Evolutionary conservation across 2,329 filamentous ascomycete species (phyloP).

Genomic region (Zarea fungicola): DNA sequence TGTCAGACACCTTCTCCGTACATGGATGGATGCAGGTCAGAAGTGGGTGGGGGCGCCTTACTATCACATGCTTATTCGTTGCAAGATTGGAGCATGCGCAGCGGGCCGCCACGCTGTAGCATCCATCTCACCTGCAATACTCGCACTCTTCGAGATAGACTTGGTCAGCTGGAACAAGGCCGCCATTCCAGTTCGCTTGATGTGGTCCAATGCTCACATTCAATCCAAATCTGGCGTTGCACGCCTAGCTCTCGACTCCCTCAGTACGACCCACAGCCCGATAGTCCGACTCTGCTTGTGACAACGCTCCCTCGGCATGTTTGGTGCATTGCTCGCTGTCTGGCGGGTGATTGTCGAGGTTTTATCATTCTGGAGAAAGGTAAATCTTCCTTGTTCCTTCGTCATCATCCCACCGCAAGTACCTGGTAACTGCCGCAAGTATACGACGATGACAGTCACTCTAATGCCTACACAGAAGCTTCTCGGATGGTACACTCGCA

Average conservation of each 20-base stretch:
- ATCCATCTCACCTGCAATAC: slow-evolving; percentile 3
- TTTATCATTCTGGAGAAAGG: slow-evolving; percentile 56
- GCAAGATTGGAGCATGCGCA: neutral
- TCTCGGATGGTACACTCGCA: slow-evolving; percentile 60
- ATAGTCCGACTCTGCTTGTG: slow-evolving; percentile 24
- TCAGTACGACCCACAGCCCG: neutral
- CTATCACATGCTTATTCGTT: slow-evolving; percentile 7
- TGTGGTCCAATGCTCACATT: slow-evolving; percentile 8
- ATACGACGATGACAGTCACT: slow-evolving; percentile 13
- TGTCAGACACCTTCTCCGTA: too few species aligned
- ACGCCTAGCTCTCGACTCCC: neutral
- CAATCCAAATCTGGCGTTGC: slow-evolving; percentile 4
- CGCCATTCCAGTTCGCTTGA: neutral
- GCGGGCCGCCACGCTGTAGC: slow-evolving; percentile 10
- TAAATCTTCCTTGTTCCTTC: slow-evolving; percentile 27
- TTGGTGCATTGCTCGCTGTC: slow-evolving; percentile 43
- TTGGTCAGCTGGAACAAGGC: slow-evolving; percentile 5
- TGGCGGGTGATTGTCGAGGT: slow-evolving; percentile 58
- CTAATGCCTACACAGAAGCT: slow-evolving; percentile 52
- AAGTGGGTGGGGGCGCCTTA: neutral
- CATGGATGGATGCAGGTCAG: neutral
- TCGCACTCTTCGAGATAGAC: neutral
- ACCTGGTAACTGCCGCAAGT: slow-evolving; percentile 17
- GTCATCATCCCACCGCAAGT: neutral
- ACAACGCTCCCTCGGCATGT: slow-evolving; percentile 29